Evolutionary conservation across 208 protist species (phyloP), one percentile per base, ranked within the genome.

Genomic region (Naegleria lovaniensis): DNA sequence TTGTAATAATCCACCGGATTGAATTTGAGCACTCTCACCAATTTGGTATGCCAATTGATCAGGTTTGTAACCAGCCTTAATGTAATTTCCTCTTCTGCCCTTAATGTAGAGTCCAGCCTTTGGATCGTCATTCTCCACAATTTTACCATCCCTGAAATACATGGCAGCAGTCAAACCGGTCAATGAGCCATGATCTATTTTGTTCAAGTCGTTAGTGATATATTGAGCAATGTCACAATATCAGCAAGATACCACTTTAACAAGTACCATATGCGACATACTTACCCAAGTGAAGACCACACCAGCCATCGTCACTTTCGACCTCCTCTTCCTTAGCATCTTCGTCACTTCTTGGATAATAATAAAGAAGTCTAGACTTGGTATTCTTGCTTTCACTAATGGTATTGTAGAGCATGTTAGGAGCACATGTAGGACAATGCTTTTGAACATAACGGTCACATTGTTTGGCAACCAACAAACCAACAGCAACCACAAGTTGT

Each of bases 21-120:
- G 92, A 84, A 95, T 92, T 89, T 95, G 93, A 48, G 93, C 91
- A 48, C 91, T 91, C 79, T 95, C 93, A 52, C 93, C 94, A 67
- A 95, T 95, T 90, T 95, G 94, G 87, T 93, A 95, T 51, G 91
- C 93, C 9, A 95, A 89, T 55, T 92, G 86, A 51, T 95, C 92
- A 29, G 52, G 41, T 55, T 83, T 87, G 43, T 93, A 92, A 88
- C 43, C 39, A 36, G 90, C 93, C 58, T 94, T 94, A 25, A 94
- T 84, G 7, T 92, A 48, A 58, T 94, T 84, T 25, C 85, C 93
- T 48, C 92, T 83, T 52, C 94, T 84, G 29, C 84, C 83, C 5
- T 90, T 55, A 5, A 94, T 92, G 33, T 92, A 95, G 1, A 95
- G 83, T 51, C 94, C 94, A 25, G 93, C 91, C 13, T 87, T 48